A percentile compares a stretch with the other conserved stretches of the same genome.
phyloP scores from a whole-genome alignment of 2,329 filamentous ascomycete genomes.

The Fusarium xylarioides region DNA sequence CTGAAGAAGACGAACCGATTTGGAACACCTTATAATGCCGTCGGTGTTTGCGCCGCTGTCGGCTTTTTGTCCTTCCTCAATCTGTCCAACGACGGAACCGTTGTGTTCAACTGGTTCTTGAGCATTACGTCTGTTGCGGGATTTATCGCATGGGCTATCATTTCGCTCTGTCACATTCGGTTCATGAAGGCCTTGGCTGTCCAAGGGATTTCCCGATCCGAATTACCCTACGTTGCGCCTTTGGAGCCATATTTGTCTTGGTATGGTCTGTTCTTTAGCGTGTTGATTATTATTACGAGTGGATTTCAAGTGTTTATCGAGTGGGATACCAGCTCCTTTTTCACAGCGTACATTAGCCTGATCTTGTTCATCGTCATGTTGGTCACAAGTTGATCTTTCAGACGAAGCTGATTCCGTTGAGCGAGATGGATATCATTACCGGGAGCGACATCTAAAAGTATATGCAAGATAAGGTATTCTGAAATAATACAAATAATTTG shows the following conservation, averaged over 20 bases:
- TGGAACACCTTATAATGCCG: slow-evolving; percentile 67
- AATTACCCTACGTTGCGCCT: slow-evolving; percentile 60
- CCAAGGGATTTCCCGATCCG: slow-evolving; percentile 54
- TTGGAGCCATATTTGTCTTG: slow-evolving; percentile 67
- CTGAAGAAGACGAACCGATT: slow-evolving; percentile 68
- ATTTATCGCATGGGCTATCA: slow-evolving; percentile 68
- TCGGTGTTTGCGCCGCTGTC: slow-evolving; percentile 64
- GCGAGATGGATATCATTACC: slow-evolving; percentile 7
- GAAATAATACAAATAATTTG: not conserved
- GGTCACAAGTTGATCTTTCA: slow-evolving; percentile 32
- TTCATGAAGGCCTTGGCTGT: slow-evolving; percentile 64
- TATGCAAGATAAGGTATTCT: not conserved
- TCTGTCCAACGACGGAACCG: slow-evolving; percentile 67
- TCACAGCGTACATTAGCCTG: slow-evolving; percentile 32
- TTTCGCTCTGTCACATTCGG: slow-evolving; percentile 66
- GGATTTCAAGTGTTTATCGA: slow-evolving; percentile 32
- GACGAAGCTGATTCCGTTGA: slow-evolving; percentile 7
- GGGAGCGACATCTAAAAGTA: not conserved
- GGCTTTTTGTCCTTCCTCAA: slow-evolving; percentile 77
- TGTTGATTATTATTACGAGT: slow-evolving; percentile 29
- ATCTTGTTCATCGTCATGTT: slow-evolving; percentile 29
- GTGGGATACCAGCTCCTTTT: slow-evolving; percentile 29
- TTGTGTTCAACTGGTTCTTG: slow-evolving; percentile 76
- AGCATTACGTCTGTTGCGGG: slow-evolving; percentile 72
- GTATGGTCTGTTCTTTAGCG: slow-evolving; percentile 27